Base-by-base conservation (phyloP, 352 stramenopile species). In the Globisporangium paroecandrum region DNA sequence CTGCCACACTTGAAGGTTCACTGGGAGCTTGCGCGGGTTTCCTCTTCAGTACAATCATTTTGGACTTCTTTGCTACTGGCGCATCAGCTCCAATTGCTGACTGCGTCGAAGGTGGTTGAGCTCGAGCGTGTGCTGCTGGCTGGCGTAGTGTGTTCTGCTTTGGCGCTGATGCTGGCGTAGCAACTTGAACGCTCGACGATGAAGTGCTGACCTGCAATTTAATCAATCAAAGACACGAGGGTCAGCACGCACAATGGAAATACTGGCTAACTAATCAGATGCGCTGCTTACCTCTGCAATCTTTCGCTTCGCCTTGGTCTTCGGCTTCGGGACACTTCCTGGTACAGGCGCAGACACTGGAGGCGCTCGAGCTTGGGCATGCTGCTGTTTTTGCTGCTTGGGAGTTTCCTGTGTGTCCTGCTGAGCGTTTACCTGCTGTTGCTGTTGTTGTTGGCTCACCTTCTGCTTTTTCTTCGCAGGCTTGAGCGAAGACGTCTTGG, bases 401-500 rank as follows among this genome's bases (percentile, higher is more conserved):
- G 18, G 29, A 25, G 9, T 20, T 46, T 27, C 3, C 15, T 46
- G 18, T 7, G 55, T 3, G 18, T 13, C 9, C 18, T 25, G 29
- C 20, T 43, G 54, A 32, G n/a, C 22, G 13, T 59, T 25, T 18
- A 43, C n/a, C 25, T 57, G 51, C 6, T 56, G 51, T 13, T 57
- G 54, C 7, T 43, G 54, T 5, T 41, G 27, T 27, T 60, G 27
- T 4, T 20, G 36, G 4, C 10, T 24, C n/a, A 49, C 20, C 12
- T 62, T 62, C n/a, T 62, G 56, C 32, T 49, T 62, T 22, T 62
- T 62, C 56, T 49, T 62, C n/a, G 10, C 32, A 15, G 56, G 56
- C n/a, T 62, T 62, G 56, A 60, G 55, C 18, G 27, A 60, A 10
- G 54, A 60, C 20, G 55, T 6, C 22, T 34, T 20, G 55, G 18